These are phyloP conservation scores for Talaromyces sp. DNA, from an alignment of 2,329 filamentous ascomycete species.

Conservation along the genomic window DNA sequence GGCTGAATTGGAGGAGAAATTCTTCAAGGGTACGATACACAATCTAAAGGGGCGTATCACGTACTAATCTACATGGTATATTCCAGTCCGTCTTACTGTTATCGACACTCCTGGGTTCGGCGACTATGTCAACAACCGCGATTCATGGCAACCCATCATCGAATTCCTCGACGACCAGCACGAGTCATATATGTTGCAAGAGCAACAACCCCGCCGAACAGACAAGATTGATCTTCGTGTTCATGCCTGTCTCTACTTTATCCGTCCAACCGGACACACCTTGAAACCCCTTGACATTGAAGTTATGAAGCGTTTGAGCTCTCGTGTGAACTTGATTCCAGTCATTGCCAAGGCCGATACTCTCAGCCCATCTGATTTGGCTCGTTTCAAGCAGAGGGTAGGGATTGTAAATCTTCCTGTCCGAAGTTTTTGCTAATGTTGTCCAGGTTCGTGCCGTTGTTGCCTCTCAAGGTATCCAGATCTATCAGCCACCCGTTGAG, in stretches of 20 bases:
- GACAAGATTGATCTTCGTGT: constrained; percentile 99
- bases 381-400: constrained; percentile 93
- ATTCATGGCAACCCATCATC: constrained; percentile 99
- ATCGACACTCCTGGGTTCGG: constrained; percentile 99
- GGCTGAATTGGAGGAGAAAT: constrained; percentile 99
- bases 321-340: constrained; percentile 95
- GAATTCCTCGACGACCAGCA: constrained; percentile 99
- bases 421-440: constrained; percentile 24
- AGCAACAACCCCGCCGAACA: constrained; percentile 95
- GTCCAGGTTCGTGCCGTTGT: constrained; percentile 84
- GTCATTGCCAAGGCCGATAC: constrained; percentile 99
- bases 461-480: constrained; percentile 98
- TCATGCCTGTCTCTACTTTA: constrained; percentile 98
- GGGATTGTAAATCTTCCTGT: constrained; percentile 11
- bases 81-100: constrained; percentile 87
- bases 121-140: constrained; percentile 99
- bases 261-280: constrained; percentile 95
- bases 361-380: constrained; percentile 84
- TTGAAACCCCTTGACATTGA: constrained; percentile 98
- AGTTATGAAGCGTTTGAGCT: constrained; percentile 99
- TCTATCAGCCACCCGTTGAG: constrained; percentile 96
- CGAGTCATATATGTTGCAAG: constrained; percentile 99
- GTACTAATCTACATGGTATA: not conserved
- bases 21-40: constrained; percentile 85
- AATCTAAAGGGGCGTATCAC: not conserved